Conservation (phyloP, 305 asterid species). For the Ruellia speciosa region DNA sequence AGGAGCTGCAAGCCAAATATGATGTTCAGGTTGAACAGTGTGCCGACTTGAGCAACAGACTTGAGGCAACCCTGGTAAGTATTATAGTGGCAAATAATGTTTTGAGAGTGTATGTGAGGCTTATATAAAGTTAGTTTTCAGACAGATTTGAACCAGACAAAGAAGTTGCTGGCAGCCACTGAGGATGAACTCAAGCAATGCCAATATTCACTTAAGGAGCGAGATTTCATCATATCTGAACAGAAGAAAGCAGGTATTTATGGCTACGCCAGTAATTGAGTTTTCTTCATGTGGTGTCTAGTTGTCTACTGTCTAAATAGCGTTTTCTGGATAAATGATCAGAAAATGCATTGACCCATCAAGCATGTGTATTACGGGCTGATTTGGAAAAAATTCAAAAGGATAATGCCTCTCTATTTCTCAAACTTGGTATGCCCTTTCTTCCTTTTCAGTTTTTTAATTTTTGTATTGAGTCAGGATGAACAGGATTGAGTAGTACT, state of each 20-base stretch:
- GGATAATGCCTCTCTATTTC: slow-evolving; percentile 49
- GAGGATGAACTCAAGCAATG: slow-evolving; percentile 46
- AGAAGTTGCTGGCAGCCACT: slow-evolving; percentile 38
- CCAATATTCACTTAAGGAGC: slow-evolving; percentile 56
- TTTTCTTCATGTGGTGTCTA: background rate
- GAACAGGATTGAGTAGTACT: slow-evolving; percentile 15
- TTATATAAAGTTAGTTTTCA: slow-evolving; percentile 31
- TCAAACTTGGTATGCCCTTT: slow-evolving; percentile 44
- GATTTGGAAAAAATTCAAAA: slow-evolving; percentile 57
- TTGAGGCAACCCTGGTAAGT: slow-evolving; percentile 48
- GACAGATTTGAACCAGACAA: slow-evolving; percentile 53
- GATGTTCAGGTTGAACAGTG: slow-evolving; percentile 42
- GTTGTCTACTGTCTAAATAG: slow-evolving; percentile 2
- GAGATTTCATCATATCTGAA: slow-evolving; percentile 59
- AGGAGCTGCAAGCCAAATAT: slow-evolving; percentile 50
- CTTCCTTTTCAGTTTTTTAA: slow-evolving; percentile 1
- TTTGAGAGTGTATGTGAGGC: slow-evolving; percentile 10
- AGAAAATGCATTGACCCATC: slow-evolving; percentile 77
- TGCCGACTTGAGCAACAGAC: slow-evolving; percentile 41
- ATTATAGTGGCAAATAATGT: slow-evolving; percentile 1
- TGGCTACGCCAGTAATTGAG: background rate
- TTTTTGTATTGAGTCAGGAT: background rate
- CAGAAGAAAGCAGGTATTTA: slow-evolving; percentile 72
- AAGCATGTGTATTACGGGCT: slow-evolving; percentile 58
- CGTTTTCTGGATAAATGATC: slow-evolving; percentile 13